Base-by-base conservation (phyloP, 345 rosid genomes). In the Eucalyptus camaldulensis region DNA sequence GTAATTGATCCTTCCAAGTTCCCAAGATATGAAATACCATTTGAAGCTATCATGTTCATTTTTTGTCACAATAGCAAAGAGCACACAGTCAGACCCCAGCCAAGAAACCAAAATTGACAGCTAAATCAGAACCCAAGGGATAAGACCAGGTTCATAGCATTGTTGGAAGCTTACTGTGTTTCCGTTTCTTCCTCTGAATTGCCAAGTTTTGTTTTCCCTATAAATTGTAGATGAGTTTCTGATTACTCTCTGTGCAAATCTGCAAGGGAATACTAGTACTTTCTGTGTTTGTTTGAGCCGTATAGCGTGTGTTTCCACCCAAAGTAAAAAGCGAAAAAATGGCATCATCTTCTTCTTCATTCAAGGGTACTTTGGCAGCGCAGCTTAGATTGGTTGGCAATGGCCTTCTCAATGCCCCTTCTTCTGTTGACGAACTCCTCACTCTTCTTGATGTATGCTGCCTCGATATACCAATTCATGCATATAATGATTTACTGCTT, bases 341-440 rank as follows among this genome's bases (percentile, higher is more conserved):
- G 99, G 93, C 90, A 60, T 92, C 94, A 90, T 76, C 88, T 56
- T 93, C 88, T 56, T 93, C 90, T 50, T 86, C 86, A 33, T 92
- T 92, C 85, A 0, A 69, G 80, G 9, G 80, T 5, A 69, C 80
- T 31, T 92, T 94, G 53, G 90, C 91, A 67, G 89, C 88, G 90
- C 93, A 94, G 89, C 95, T 96, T 65, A 62, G 90, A 91, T 96
- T 92, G 58, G 94, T 93, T 87, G 99, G 95, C 58, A 91, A 91
- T 47, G 90, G 88, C 81, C 99, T 97, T 50, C 90, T 95, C 31
- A 90, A 88, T 85, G 94, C 95, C 86, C 94, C 93, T 14, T 90
- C 95, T 17, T 92, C 97, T 15, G 90, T 92, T 85, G 93, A 95
- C 62, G 93, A 92, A 60, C 92, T 93, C 60, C 95, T 94, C 86